These are phyloP conservation scores for Cryptococcus wingfieldii DNA, from an alignment of 1,284 basidiomycete genomes.

Conservation along the genomic window DNA sequence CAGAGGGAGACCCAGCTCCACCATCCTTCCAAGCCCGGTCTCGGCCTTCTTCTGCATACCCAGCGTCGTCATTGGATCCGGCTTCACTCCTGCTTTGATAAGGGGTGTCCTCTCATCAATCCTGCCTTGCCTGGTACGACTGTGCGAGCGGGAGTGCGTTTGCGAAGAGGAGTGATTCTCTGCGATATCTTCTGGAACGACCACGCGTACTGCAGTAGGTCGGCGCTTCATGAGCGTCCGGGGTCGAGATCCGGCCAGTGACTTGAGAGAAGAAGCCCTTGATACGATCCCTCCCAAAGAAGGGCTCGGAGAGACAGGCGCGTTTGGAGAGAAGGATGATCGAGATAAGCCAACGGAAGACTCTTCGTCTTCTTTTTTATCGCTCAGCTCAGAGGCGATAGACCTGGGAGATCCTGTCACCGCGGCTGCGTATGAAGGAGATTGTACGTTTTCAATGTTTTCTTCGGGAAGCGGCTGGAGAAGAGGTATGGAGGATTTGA, in stretches of 20 bases:
- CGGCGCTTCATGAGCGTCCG: slow-evolving; percentile 19
- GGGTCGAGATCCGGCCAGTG: background rate
- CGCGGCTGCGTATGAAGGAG: background rate
- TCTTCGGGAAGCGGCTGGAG: background rate
- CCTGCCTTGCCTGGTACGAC: background rate
- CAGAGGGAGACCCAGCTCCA: slow-evolving; percentile 32
- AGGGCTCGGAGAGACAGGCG: slow-evolving; percentile 6
- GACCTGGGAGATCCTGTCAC: slow-evolving; percentile 1
- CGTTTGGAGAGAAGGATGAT: background rate
- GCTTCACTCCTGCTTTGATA: slow-evolving; percentile 43
- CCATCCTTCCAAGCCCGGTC: slow-evolving; percentile 36
- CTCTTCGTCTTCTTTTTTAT: slow-evolving; percentile 10
- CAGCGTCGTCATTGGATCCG: slow-evolving; percentile 29
- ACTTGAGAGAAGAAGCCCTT: background rate
- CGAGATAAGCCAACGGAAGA: slow-evolving; percentile 1
- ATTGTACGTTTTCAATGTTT: background rate
- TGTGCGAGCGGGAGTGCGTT: background rate
- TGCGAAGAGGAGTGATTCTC: background rate
- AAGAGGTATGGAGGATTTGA: slow-evolving; percentile 6
- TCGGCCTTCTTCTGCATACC: slow-evolving; percentile 21
- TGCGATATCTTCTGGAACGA: slow-evolving; percentile 10
- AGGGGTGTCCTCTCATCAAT: slow-evolving; percentile 39
- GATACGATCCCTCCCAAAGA: slow-evolving; percentile 1
- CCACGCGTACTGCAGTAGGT: slow-evolving; percentile 38
- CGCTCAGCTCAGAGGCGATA: background rate